Base-by-base conservation (phyloP, 768 basidiomycete species). In the Phaeotremella skinneri region DNA sequence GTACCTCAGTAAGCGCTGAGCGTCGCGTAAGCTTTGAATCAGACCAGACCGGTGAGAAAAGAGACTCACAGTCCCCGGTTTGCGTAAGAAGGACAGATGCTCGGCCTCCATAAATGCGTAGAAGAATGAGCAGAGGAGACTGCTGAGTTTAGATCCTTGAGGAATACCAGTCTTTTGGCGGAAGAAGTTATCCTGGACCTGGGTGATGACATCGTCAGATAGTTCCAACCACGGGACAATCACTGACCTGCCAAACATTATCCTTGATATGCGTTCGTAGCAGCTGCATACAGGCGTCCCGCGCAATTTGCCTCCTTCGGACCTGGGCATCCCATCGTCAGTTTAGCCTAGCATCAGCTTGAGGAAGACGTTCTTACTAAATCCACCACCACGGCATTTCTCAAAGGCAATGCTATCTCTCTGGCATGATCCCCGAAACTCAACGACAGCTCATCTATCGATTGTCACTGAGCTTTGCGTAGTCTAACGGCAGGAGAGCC, bases 91-190 rank as follows among this genome's bases (percentile, higher is more conserved):
- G 2, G 62, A 55, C 7, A 88, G 85, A 37, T 78, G 75, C 5
- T 70, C 79, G 29, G 79, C 82, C 76, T 98, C 96, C 59, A 99
- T 81, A 69, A 94, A 87, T 4, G 91, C 93, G 65, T 97, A 99
- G 74, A 90, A 96, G 77, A 93, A 67, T n/a, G 89, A 88, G 74
- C 96, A 99, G 1, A 99, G 79, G n/a, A 98, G 72, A 0, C 88
- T 83, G 5, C 92, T 96, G n/a, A 98, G 79, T n/a, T 92, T 85
- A 2, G 93, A 97, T 21, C 96, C 96, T 76, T 99, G 96, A 0
- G 96, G 94, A 23, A 99, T 99, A 2, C 96, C 96, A 27, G 90
- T 83, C n/a, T 82, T 83, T 76, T 99, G 96, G 13, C 87, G 85
- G 72, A 87, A 69, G 4, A 63, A 51, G 49, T 62, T 60, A 31